Conservation (phyloP, 305 asterid genomes). For the Fraxinus nigra region DNA sequence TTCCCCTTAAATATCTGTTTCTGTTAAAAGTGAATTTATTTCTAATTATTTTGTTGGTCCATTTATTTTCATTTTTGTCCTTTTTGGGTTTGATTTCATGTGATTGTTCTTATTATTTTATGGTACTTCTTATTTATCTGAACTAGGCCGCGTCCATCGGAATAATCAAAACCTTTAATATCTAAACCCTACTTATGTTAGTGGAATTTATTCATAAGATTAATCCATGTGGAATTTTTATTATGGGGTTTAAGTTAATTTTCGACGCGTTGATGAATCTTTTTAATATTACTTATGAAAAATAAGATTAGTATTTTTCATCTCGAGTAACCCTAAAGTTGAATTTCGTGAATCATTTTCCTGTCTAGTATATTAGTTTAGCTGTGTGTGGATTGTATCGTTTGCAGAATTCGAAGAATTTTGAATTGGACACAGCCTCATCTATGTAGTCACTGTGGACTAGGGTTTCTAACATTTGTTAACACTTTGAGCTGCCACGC, state of each 20-base stretch:
- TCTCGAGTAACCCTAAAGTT: conserved; percentile 10
- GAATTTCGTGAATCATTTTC: background rate
- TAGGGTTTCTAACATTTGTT: background rate
- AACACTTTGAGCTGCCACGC: background rate
- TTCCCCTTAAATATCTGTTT: background rate
- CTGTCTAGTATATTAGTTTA: background rate
- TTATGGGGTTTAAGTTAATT: background rate
- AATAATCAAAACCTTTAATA: background rate
- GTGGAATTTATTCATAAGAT: background rate
- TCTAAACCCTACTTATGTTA: conserved; percentile 25
- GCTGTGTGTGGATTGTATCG: conserved; percentile 2
- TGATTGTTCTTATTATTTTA: background rate
- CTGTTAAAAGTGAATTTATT: conserved; percentile 1
- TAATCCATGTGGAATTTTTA: background rate
- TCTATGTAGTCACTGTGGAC: background rate
- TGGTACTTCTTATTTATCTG: conserved; percentile 2
- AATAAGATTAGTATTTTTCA: background rate
- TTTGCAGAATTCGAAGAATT: background rate
- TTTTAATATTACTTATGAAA: conserved; percentile 4
- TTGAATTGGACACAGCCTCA: background rate
- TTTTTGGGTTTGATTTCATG: conserved; percentile 4
- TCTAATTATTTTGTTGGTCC: background rate
- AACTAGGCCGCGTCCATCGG: background rate
- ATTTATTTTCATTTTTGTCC: background rate
- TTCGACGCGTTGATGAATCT: background rate